These are phyloP conservation scores for Bryoerythrophyllum caledonicum DNA, from an alignment of 225 moss, liverwort and hornwort genomes.

Conservation along the genomic window DNA sequence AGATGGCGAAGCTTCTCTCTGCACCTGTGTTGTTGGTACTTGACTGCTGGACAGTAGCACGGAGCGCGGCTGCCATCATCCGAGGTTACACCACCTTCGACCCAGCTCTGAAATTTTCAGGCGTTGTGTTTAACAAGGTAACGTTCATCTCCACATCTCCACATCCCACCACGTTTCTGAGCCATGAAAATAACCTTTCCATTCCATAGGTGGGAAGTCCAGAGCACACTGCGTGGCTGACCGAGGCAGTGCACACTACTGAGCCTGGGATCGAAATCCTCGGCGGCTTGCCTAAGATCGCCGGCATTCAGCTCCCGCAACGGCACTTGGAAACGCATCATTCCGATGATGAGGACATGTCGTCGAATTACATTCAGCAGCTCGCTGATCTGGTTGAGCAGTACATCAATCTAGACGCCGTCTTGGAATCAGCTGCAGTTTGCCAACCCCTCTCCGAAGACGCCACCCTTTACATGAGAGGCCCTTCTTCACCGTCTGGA, in stretches of 20 bases:
- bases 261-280: conserved; percentile 47
- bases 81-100: conserved; percentile 58
- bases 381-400: conserved; percentile 62
- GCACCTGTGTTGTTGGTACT: conserved; percentile 58
- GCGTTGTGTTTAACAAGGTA: conserved; percentile 62
- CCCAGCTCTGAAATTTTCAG: conserved; percentile 49
- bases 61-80: conserved; percentile 58
- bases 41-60: conserved; percentile 59
- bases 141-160: not conserved
- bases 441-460: conserved; percentile 29
- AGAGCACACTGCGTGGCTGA: conserved; percentile 57
- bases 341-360: conserved; percentile 33
- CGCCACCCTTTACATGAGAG: not conserved
- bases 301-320: conserved; percentile 49
- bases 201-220: conserved; percentile 49
- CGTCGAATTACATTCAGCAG: conserved; percentile 41
- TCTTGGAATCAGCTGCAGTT: conserved; percentile 43
- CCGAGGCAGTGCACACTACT: conserved; percentile 50
- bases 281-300: conserved; percentile 53
- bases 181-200: not conserved
- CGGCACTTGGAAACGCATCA: conserved; percentile 34
- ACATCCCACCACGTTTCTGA: not conserved
- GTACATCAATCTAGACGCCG: conserved; percentile 55
- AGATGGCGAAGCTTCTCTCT: conserved; percentile 62
- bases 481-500: conserved; percentile 28